Conservation (phyloP, 2,329 filamentous ascomycete species). For the Fusarium caatingaense region DNA sequence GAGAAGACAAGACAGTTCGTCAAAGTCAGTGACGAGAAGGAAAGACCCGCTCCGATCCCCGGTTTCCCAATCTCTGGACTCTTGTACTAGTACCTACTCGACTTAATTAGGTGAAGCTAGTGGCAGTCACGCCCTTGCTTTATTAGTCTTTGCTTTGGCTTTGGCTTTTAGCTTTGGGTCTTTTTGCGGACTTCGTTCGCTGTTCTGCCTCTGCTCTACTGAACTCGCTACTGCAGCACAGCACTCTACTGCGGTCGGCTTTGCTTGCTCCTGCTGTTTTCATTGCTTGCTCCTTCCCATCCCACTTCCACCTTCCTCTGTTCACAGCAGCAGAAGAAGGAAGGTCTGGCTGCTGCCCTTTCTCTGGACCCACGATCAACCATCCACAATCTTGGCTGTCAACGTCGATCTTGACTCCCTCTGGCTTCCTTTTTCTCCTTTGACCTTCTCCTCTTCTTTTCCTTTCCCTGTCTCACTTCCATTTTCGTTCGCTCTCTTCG, state of each 20-base stretch:
- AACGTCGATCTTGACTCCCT: slow-evolving; percentile 40
- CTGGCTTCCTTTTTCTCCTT: slow-evolving; percentile 35
- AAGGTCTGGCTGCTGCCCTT: slow-evolving; percentile 1
- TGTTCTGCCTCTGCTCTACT: background rate
- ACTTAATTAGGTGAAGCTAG: slow-evolving; percentile 14
- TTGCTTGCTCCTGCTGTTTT: background rate
- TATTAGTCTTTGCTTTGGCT: background rate
- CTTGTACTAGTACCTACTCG: slow-evolving; percentile 12
- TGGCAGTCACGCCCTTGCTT: slow-evolving; percentile 35
- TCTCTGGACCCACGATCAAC: slow-evolving; percentile 39
- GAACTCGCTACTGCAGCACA: background rate
- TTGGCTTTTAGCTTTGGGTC: background rate
- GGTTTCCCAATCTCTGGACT: slow-evolving; percentile 20
- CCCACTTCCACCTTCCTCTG: background rate
- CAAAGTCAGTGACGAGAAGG: background rate
- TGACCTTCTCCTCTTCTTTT: slow-evolving; percentile 19
- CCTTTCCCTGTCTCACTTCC: slow-evolving; percentile 1
- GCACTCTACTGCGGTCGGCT: background rate
- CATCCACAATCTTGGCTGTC: slow-evolving; percentile 30
- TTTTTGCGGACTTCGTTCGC: background rate
- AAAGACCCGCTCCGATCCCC: slow-evolving; percentile 36
- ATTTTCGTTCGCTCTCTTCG: slow-evolving; percentile 32
- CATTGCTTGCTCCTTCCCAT: slow-evolving; percentile 1
- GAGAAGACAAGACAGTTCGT: slow-evolving; percentile 1
- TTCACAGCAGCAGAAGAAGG: background rate